Conservation (phyloP, 768 basidiomycete species). For the Leccinum truebloodii region DNA sequence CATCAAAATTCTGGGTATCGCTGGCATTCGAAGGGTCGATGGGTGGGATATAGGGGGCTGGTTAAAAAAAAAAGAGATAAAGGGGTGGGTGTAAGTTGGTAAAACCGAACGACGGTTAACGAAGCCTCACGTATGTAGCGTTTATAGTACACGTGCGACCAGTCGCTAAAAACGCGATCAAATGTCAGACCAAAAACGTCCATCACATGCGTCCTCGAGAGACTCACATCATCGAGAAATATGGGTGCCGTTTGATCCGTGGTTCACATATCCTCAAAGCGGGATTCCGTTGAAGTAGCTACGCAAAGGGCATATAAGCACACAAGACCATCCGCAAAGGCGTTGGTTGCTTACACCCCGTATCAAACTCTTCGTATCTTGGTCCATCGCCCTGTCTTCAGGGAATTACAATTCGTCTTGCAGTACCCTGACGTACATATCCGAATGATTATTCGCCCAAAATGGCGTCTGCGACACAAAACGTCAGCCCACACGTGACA, state of each 20-base stretch:
- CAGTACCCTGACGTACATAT: conserved; percentile 92
- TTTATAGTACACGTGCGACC: conserved; percentile 93
- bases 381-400: conserved; percentile 89
- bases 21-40: conserved; percentile 90
- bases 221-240: conserved; percentile 91
- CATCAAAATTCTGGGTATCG: conserved; percentile 98
- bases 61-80: conserved; percentile 4
- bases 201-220: conserved; percentile 16
- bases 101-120: conserved; percentile 7
- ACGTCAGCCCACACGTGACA: conserved; percentile 20
- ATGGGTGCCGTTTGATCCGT: conserved; percentile 90
- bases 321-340: background rate
- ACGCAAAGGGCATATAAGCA: conserved; percentile 16
- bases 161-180: conserved; percentile 58
- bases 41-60: conserved; percentile 91
- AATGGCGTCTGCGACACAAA: conserved; percentile 70
- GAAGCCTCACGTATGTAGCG: conserved; percentile 80
- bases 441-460: conserved; percentile 89
- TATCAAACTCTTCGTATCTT: conserved; percentile 93
- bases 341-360: conserved; percentile 70
- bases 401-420: conserved; percentile 91
- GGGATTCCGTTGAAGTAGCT: conserved; percentile 94
- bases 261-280: conserved; percentile 89
- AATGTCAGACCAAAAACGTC: conserved; percentile 15
- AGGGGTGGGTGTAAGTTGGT: conserved; percentile 17